phyloP scores from a whole-genome alignment of 257 asterid species.

The Ilex asprella region DNA sequence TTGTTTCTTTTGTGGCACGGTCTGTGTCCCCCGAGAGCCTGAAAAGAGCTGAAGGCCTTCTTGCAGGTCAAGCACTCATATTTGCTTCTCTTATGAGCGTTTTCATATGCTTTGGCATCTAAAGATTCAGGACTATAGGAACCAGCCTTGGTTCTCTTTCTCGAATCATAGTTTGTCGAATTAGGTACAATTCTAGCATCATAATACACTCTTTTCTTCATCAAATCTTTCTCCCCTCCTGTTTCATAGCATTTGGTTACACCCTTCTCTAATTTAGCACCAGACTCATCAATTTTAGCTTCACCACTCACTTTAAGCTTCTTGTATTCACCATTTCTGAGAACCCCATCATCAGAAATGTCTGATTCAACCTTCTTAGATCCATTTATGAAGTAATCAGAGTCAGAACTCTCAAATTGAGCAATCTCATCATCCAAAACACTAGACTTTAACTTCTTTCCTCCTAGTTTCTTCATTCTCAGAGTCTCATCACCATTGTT shows the following conservation, averaged over 20 bases:
- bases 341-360: constrained; percentile 47
- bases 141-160: constrained; percentile 33
- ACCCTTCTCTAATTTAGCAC: constrained; percentile 23
- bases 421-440: constrained; percentile 26
- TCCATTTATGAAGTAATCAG: constrained; percentile 82
- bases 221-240: constrained; percentile 13
- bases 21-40: constrained; percentile 93
- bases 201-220: constrained; percentile 22
- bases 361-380: constrained; percentile 62
- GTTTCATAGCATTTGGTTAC: constrained; percentile 3
- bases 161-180: constrained; percentile 25
- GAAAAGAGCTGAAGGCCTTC: constrained; percentile 75
- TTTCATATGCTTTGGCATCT: constrained; percentile 23
- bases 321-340: constrained; percentile 19
- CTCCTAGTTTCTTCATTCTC: constrained; percentile 19
- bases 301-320: constrained; percentile 17
- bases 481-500: constrained; percentile 17
- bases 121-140: constrained; percentile 30
- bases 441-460: constrained; percentile 27
- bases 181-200: constrained; percentile 16
- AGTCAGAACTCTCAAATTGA: constrained; percentile 43
- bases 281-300: constrained; percentile 24
- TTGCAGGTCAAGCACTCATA: constrained; percentile 85
- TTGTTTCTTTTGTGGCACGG: constrained; percentile 72
- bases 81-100: constrained; percentile 42